phyloP scores from a whole-genome alignment of 768 basidiomycete genomes.

The Lactifluus pinguis region DNA sequence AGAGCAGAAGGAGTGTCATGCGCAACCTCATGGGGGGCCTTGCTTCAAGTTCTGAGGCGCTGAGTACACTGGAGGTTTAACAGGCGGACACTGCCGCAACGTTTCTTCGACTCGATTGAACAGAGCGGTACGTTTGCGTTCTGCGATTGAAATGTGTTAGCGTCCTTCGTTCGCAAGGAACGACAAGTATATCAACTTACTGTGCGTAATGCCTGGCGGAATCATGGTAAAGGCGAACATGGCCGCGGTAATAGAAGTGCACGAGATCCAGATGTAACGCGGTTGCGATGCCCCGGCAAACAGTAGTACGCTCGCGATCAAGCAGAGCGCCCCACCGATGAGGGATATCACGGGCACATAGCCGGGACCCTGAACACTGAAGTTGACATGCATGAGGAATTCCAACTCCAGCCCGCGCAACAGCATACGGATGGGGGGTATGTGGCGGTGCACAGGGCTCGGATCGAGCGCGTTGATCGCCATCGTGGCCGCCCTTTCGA shows the following conservation, averaged over 20 bases:
- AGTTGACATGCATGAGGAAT: not conserved
- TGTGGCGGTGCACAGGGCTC: not conserved
- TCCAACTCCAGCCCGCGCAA: not conserved
- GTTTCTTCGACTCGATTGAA: constrained; percentile 7
- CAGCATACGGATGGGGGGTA: not conserved
- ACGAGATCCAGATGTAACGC: constrained; percentile 10
- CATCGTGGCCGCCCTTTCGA: not conserved
- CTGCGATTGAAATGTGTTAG: not conserved
- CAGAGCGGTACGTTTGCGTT: not conserved
- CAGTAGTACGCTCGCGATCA: constrained; percentile 10
- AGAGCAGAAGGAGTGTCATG: too few species aligned
- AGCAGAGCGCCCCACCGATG: constrained; percentile 4
- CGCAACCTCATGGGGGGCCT: not conserved
- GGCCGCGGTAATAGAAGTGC: not conserved
- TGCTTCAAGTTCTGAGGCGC: not conserved
- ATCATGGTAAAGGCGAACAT: not conserved
- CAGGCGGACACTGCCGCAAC: constrained; percentile 3
- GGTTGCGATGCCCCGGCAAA: constrained; percentile 3
- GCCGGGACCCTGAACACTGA: constrained; percentile 5
- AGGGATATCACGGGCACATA: constrained; percentile 1
- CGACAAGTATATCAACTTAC: not conserved
- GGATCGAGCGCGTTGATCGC: not conserved
- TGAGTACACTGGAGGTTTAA: not conserved
- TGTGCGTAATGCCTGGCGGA: not conserved
- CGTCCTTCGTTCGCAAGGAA: not conserved